These are phyloP conservation scores for Harrya chromipes DNA, from an alignment of 768 basidiomycete genomes.

Conservation along the genomic window DNA sequence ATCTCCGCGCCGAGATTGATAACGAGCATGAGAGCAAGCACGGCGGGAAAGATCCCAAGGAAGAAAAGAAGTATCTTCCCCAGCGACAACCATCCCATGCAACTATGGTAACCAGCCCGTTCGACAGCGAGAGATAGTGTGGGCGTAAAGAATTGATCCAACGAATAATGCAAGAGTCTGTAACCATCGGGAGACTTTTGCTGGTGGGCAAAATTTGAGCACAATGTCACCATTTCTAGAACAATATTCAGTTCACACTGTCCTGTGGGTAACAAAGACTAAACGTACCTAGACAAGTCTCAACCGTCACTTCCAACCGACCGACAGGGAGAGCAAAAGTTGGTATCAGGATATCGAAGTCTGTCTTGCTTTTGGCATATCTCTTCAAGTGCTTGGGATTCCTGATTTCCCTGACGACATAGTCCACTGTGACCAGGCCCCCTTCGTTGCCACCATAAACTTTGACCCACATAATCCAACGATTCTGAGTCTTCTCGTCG, in stretches of 20 bases:
- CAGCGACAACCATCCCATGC: slow-evolving; percentile 9
- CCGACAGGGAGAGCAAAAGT: slow-evolving; percentile 72
- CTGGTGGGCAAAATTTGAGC: slow-evolving; percentile 58
- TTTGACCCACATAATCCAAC: slow-evolving; percentile 66
- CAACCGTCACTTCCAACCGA: slow-evolving; percentile 59
- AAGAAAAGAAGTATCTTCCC: slow-evolving; percentile 12
- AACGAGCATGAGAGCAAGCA: slow-evolving; percentile 19
- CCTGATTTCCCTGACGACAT: slow-evolving; percentile 47
- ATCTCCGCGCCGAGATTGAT: slow-evolving; percentile 28
- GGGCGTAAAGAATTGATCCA: slow-evolving; percentile 59
- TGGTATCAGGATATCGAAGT: slow-evolving; percentile 56
- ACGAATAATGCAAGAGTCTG: slow-evolving; percentile 53
- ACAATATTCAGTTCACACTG: slow-evolving; percentile 29
- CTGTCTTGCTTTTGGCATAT: slow-evolving; percentile 29
- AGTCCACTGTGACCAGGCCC: slow-evolving; percentile 59
- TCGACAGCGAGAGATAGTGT: slow-evolving; percentile 39
- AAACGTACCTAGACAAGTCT: slow-evolving; percentile 49
- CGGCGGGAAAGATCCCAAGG: slow-evolving; percentile 16
- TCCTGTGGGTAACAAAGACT: not conserved
- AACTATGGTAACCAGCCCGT: slow-evolving; percentile 3
- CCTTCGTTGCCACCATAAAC: slow-evolving; percentile 51
- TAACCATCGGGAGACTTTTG: slow-evolving; percentile 38
- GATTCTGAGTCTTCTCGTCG: slow-evolving; percentile 51
- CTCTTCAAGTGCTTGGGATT: slow-evolving; percentile 27
- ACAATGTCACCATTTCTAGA: slow-evolving; percentile 41